phyloP scores from a whole-genome alignment of 192 early-diverging fungal species.

The Backusella westeae region DNA sequence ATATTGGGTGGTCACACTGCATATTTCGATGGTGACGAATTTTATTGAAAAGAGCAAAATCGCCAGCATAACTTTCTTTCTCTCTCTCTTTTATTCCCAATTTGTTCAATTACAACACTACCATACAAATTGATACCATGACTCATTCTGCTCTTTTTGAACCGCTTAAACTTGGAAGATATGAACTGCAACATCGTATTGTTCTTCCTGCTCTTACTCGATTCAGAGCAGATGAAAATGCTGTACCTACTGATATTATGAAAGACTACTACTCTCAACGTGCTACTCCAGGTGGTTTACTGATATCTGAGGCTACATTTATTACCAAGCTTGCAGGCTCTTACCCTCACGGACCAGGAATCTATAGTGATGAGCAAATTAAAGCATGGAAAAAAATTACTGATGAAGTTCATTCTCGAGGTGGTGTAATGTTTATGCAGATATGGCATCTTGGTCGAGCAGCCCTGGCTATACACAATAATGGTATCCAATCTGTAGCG shows the following conservation, averaged over 20 bases:
- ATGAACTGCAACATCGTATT: slow-evolving; percentile 16
- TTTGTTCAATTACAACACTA: neutral
- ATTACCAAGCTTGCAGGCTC: slow-evolving; percentile 14
- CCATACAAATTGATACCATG: neutral
- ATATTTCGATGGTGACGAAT: too few species aligned
- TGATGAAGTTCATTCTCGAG: slow-evolving; percentile 52
- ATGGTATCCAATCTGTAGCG: neutral
- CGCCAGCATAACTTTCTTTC: neutral
- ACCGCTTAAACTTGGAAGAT: slow-evolving; percentile 17
- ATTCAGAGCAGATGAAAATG: neutral
- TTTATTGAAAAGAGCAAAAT: too few species aligned
- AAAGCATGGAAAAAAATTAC: slow-evolving; percentile 51
- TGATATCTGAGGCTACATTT: slow-evolving; percentile 23
- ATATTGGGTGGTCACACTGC: too few species aligned
- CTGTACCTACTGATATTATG: neutral
- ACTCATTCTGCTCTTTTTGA: slow-evolving; percentile 12
- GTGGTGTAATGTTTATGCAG: slow-evolving; percentile 53
- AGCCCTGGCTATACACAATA: neutral
- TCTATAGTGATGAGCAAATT: slow-evolving; percentile 40
- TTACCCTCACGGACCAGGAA: slow-evolving; percentile 26
- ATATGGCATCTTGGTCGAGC: slow-evolving; percentile 42
- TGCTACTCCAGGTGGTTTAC: slow-evolving; percentile 13
- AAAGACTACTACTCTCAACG: slow-evolving; percentile 26
- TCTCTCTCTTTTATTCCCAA: neutral
- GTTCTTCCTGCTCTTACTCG: slow-evolving; percentile 21